These are phyloP conservation scores for Ophiostoma sp. DNA, from an alignment of 2,329 filamentous ascomycete species.

Conservation along the genomic window DNA sequence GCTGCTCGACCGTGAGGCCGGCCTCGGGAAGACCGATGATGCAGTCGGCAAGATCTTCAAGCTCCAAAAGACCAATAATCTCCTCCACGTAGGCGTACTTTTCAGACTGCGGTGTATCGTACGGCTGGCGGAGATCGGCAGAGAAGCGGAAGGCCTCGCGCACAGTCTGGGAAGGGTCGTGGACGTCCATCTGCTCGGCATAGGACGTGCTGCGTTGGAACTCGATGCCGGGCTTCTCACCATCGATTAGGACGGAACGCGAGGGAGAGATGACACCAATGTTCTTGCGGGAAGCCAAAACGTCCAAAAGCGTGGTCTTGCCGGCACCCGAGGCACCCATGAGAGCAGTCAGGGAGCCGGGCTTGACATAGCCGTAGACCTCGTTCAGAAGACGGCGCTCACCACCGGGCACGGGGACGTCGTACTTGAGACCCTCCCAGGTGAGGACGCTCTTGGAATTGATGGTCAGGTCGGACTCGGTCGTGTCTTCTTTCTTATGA, in stretches of 20 bases:
- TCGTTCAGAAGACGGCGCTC: conserved; percentile 51
- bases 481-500: conserved; percentile 41
- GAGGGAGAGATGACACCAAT: conserved; percentile 49
- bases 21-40: conserved; percentile 59
- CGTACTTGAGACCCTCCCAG: conserved; percentile 81
- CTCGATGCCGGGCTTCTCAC: conserved; percentile 50
- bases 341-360: conserved; percentile 67
- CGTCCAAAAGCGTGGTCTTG: conserved; percentile 79
- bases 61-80: conserved; percentile 51
- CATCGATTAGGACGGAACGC: conserved; percentile 55
- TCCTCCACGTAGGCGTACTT: conserved; percentile 58
- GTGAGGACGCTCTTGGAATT: conserved; percentile 66
- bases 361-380: conserved; percentile 65
- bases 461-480: conserved; percentile 48
- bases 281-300: conserved; percentile 59
- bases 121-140: conserved; percentile 55
- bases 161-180: conserved; percentile 58
- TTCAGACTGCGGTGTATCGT: conserved; percentile 48
- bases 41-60: conserved; percentile 54
- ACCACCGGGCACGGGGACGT: conserved; percentile 56
- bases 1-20: conserved; percentile 62
- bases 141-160: conserved; percentile 60
- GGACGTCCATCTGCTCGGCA: conserved; percentile 58
- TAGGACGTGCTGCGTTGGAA: conserved; percentile 58
- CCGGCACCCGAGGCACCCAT: conserved; percentile 84